Evolutionary conservation across 129 eudicot species (phyloP).

Genomic region (Lactuca sativa): DNA sequence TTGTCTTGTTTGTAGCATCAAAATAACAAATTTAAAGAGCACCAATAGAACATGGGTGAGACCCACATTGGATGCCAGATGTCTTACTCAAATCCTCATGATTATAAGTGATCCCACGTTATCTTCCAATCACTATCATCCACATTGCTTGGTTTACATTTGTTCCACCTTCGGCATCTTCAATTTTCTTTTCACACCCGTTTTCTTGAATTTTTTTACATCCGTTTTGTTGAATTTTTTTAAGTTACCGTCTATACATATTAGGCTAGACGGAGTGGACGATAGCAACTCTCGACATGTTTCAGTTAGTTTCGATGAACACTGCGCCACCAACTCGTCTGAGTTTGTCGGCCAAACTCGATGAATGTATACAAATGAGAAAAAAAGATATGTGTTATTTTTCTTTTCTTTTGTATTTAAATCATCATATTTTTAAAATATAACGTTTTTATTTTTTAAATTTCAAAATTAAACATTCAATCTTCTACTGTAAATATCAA

Average conservation of each 20-base stretch:
- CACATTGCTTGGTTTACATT: conserved; percentile 12
- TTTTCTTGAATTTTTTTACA: background rate
- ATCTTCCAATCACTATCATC: conserved; percentile 19
- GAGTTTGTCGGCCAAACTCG: too few relatives aligned
- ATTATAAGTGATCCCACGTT: conserved; percentile 18
- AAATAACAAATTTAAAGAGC: conserved; percentile 4
- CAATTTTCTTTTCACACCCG: background rate
- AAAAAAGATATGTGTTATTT: too few relatives aligned
- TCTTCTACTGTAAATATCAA: too few relatives aligned
- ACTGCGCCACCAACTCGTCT: too few relatives aligned
- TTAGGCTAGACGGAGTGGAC: too few relatives aligned
- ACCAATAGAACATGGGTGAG: conserved; percentile 29
- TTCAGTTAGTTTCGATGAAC: too few relatives aligned
- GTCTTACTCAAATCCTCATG: conserved; percentile 21
- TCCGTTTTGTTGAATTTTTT: background rate
- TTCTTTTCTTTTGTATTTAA: too few relatives aligned
- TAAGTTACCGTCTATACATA: background rate
- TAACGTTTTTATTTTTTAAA: too few relatives aligned
- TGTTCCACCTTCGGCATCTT: conserved; percentile 11
- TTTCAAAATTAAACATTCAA: too few relatives aligned
- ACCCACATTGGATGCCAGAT: conserved; percentile 23
- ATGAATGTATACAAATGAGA: too few relatives aligned
- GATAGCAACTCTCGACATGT: too few relatives aligned
- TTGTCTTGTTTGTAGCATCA: conserved; percentile 7
- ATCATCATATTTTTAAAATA: too few relatives aligned